Percentiles rank a stretch among this genome's conserved stretches.
Evolutionary conservation across 352 stramenopile genomes (phyloP).

Genomic region (Elongisporangium prolatum): DNA sequence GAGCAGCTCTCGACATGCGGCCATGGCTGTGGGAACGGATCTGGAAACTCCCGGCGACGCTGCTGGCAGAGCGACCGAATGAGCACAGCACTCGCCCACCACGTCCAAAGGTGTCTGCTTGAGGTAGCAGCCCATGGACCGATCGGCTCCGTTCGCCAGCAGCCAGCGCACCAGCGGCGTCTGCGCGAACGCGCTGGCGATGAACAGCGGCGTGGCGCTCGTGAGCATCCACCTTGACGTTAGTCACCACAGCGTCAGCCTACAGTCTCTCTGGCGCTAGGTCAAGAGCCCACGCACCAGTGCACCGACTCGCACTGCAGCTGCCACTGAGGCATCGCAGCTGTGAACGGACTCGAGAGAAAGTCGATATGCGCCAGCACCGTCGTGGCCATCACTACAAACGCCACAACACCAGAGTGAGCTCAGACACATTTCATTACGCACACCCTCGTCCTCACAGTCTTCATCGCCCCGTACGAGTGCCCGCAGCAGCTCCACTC

Average conservation of each 20-base stretch:
- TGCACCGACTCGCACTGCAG: constrained; percentile 67
- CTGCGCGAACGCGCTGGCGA: constrained; percentile 53
- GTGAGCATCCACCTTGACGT: constrained; percentile 57
- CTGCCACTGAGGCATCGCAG: constrained; percentile 44
- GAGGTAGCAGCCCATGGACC: constrained; percentile 42
- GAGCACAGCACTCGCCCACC: constrained; percentile 51
- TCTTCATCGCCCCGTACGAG: constrained; percentile 22
- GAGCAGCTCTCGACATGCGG: constrained; percentile 38
- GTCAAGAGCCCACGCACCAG: constrained; percentile 21
- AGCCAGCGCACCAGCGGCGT: constrained; percentile 50
- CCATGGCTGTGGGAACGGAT: constrained; percentile 18
- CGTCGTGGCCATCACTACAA: constrained; percentile 25
- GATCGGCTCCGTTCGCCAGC: constrained; percentile 51
- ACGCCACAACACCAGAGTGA: not conserved
- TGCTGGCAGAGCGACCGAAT: constrained; percentile 9
- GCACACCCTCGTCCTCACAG: constrained; percentile 11
- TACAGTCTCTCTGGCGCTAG: not conserved
- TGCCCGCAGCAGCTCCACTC: constrained; percentile 28
- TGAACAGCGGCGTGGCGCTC: constrained; percentile 57
- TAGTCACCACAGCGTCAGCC: not conserved
- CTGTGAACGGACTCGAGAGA: constrained; percentile 49
- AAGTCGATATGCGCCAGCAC: constrained; percentile 42
- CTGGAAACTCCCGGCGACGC: constrained; percentile 5
- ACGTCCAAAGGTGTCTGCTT: constrained; percentile 40
- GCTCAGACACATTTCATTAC: not conserved